Percentiles rank a stretch among this genome's conserved stretches.
These are phyloP conservation scores for Funneliformis mosseae DNA, from an alignment of 192 early-diverging fungal species.

Conservation along the genomic window DNA sequence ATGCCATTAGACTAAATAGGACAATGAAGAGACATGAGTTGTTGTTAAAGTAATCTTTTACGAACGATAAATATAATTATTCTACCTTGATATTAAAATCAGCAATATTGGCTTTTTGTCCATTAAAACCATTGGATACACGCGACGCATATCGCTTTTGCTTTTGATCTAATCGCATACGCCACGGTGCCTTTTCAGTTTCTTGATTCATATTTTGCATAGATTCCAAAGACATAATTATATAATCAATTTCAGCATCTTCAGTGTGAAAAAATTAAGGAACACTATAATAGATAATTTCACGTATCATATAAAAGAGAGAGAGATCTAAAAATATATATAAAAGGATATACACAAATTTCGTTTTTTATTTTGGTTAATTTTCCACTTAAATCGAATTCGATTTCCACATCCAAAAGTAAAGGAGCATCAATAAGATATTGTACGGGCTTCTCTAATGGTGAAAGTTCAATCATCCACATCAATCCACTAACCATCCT, in stretches of 20 bases:
- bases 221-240: conserved; percentile 70
- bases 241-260: conserved; percentile 65
- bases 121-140: neutral
- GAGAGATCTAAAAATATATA: neutral
- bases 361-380: conserved; percentile 49
- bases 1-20: neutral
- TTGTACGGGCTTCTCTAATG: conserved; percentile 54
- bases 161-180: conserved; percentile 13
- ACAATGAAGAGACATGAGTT: neutral
- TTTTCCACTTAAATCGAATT: conserved; percentile 63
- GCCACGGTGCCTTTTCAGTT: neutral
- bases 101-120: neutral
- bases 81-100: neutral
- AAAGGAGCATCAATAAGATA: conserved; percentile 78
- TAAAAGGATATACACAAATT: conserved; percentile 41
- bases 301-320: conserved; percentile 8
- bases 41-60: neutral
- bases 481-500: conserved; percentile 55
- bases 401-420: conserved; percentile 81
- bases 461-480: conserved; percentile 63
- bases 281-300: conserved; percentile 8
- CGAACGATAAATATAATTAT: neutral
- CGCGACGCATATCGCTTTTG: neutral
- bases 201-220: conserved; percentile 53
- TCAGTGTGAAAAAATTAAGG: conserved; percentile 39